Base-by-base conservation (phyloP, 78 protist species). In the Corallochytrium limacisporum region DNA sequence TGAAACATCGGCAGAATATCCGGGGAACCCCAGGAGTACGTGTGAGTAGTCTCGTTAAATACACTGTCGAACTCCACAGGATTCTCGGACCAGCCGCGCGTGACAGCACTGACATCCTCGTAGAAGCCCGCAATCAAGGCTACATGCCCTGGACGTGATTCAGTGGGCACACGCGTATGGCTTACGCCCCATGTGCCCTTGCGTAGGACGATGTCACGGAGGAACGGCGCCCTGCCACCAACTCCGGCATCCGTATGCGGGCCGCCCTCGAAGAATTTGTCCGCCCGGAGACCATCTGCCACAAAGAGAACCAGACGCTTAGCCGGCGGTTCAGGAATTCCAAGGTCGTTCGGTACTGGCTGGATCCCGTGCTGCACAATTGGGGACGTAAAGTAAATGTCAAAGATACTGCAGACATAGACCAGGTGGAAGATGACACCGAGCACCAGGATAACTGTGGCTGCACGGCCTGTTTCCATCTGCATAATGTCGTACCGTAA, bases 121-220 rank as follows among this genome's bases (percentile, higher is more conserved):
- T 84, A 89, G 62, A 89, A 67, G 22, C 95, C 95, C 6, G 90
- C 89, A 20, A 83, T 59, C 74, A 89, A 15, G 31, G 95, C 86
- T 5, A 84, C 91, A 48, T 89, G 95, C 9, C 95, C 81, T 6
- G 95, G 95, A 38, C 95, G 55, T 2, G 95, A 82, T 44, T 89
- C 95, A 12, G 95, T 89, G 26, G 95, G 95, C 15, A 89, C 87
- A 13, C 89, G 62, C 2, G 95, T 85, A 43, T 87, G 92, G 32
- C 81, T 49, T 2, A 89, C 78, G 28, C 95, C 95, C 79, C 75
- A 85, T 1, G 61, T 1, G 15, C 82, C 84, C 16, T 22, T 24
- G 7, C 46, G 28, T 56, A 66, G 77, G 33, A 75, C 15, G 59
- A 81, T 57, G 31, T 44, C 22, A 26, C 78, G 55, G 37, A 86